Conservation (phyloP, 129 eudicot genomes). For the Flaveria brownii region DNA sequence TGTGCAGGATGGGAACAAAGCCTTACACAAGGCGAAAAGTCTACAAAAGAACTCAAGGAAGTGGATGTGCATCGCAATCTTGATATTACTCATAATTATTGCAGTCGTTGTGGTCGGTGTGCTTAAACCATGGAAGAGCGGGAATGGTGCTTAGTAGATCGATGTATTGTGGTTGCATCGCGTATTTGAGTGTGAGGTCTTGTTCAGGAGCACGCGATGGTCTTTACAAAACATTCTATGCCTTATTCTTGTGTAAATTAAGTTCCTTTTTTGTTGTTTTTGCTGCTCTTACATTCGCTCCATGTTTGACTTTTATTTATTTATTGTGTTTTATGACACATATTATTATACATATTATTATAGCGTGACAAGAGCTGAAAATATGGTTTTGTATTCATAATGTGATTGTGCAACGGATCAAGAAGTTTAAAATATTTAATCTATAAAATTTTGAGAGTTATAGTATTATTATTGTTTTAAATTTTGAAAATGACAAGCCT, state of each 20-base stretch:
- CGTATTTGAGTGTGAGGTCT: constrained; percentile 25
- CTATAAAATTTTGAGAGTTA: too few species aligned
- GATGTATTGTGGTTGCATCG: constrained; percentile 17
- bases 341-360: neutral
- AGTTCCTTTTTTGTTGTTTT: constrained; percentile 12
- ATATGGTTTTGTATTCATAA: too few species aligned
- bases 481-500: too few species aligned
- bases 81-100: constrained; percentile 70
- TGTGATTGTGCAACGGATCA: neutral
- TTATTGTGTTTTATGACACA: neutral
- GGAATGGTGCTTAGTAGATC: constrained; percentile 59
- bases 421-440: neutral
- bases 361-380: neutral
- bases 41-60: constrained; percentile 76
- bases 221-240: constrained; percentile 5
- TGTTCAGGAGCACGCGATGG: neutral
- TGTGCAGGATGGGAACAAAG: constrained; percentile 79
- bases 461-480: too few species aligned
- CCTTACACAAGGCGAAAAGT: constrained; percentile 77
- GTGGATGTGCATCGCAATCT: constrained; percentile 92
- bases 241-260: constrained; percentile 43
- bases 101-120: constrained; percentile 77
- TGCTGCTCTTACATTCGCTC: constrained; percentile 15
- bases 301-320: neutral
- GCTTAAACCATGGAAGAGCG: constrained; percentile 81